Percentiles rank a stretch among this genome's conserved stretches.
phyloP scores from a whole-genome alignment of 345 rosid species.

The Turnera subulata region DNA sequence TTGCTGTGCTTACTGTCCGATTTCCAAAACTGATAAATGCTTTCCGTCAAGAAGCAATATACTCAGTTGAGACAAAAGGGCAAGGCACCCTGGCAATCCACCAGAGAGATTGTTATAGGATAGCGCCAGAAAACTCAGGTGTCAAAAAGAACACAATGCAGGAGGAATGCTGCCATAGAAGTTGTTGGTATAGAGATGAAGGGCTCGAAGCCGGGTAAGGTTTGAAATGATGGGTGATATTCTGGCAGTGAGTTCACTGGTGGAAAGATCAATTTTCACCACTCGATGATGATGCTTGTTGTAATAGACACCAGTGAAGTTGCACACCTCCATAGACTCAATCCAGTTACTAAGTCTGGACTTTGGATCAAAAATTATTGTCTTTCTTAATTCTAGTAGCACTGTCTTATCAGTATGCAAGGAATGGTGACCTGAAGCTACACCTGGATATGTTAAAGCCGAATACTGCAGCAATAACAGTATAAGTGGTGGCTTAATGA shows the following conservation, averaged over 20 bases:
- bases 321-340: conserved; percentile 33
- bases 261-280: conserved; percentile 21
- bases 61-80: conserved; percentile 28
- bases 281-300: conserved; percentile 30
- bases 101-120: conserved; percentile 33
- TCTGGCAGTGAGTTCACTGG: conserved; percentile 22
- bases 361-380: conserved; percentile 25
- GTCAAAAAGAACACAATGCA: conserved; percentile 31
- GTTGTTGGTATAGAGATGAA: conserved; percentile 30
- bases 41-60: conserved; percentile 18
- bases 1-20: no score
- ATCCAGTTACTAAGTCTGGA: conserved; percentile 39
- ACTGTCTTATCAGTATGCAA: conserved; percentile 39
- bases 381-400: conserved; percentile 43
- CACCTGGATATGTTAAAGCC: conserved; percentile 5
- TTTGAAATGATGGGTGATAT: conserved; percentile 43
- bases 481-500: conserved; percentile 11
- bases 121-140: conserved; percentile 25
- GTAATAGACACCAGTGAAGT: conserved; percentile 40
- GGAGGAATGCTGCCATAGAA: conserved; percentile 42
- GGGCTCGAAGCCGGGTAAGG: conserved; percentile 36
- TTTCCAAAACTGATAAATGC: conserved; percentile 32
- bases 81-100: conserved; percentile 32
- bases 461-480: conserved; percentile 26
- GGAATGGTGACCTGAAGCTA: conserved; percentile 25